Conservation (phyloP, 257 asterid genomes). For the Solanum bukasovii region DNA sequence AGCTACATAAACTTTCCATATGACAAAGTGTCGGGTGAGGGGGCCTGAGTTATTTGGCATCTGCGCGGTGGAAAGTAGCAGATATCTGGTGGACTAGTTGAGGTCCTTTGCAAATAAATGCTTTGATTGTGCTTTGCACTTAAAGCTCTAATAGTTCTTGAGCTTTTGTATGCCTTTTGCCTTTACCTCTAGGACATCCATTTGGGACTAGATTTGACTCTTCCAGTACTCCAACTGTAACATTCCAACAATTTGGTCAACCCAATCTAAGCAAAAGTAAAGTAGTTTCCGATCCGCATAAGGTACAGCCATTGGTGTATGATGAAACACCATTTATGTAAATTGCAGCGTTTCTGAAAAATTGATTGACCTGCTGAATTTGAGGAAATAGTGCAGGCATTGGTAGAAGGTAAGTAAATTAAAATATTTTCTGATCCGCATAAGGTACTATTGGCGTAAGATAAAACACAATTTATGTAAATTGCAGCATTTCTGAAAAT, state of each 20-base stretch:
- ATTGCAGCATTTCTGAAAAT: background rate
- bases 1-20: background rate
- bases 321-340: background rate
- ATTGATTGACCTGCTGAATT: background rate
- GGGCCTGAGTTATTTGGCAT: background rate
- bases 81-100: background rate
- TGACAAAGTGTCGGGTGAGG: background rate
- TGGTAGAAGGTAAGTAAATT: background rate
- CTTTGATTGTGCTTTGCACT: background rate
- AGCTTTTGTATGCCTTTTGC: background rate
- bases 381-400: background rate
- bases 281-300: background rate
- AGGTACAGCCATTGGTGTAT: background rate
- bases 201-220: background rate
- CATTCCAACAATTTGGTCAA: background rate
- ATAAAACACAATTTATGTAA: background rate
- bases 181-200: background rate
- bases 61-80: background rate
- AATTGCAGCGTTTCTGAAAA: background rate
- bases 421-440: background rate
- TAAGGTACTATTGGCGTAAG: background rate
- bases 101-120: background rate
- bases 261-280: background rate
- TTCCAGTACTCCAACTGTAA: background rate
- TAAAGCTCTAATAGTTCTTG: background rate